Evolutionary conservation across 2,329 filamentous ascomycete species (phyloP).

Genomic region (Davidsoniella virescens): DNA sequence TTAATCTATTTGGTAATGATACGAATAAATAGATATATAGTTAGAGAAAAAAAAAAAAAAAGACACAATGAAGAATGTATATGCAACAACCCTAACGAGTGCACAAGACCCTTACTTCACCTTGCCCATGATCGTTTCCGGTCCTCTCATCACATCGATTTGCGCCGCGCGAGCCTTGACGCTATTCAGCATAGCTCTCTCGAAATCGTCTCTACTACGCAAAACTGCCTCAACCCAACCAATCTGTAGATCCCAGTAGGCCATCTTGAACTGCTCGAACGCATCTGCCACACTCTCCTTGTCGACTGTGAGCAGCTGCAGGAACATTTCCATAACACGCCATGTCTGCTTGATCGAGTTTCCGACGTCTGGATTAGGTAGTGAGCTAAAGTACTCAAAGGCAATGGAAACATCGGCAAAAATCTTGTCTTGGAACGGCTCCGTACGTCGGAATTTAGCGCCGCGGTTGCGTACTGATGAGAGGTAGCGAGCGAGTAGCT

Average conservation of each 20-base stretch:
- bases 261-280: conserved; percentile 67
- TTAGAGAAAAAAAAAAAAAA: neutral
- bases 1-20: neutral
- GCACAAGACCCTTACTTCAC: conserved; percentile 43
- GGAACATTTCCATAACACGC: conserved; percentile 75
- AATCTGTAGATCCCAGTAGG: conserved; percentile 88
- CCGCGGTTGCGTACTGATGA: conserved; percentile 73
- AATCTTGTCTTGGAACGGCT: conserved; percentile 85
- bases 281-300: conserved; percentile 56
- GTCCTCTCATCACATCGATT: conserved; percentile 61
- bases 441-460: conserved; percentile 70
- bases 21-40: neutral
- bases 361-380: conserved; percentile 53
- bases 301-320: conserved; percentile 63
- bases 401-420: conserved; percentile 82
- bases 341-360: conserved; percentile 75
- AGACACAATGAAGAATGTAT: neutral
- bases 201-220: conserved; percentile 79
- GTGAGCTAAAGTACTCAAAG: conserved; percentile 71
- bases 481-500: conserved; percentile 76
- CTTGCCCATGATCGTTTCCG: conserved; percentile 89
- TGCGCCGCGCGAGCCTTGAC: conserved; percentile 83
- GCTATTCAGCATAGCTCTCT: conserved; percentile 70
- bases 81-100: neutral
- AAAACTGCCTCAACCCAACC: conserved; percentile 91